A percentile compares a stretch with the other conserved stretches of the same genome.
Conservation (phyloP, 805 yeast species). For the Saccharomycopsis babjevae region DNA sequence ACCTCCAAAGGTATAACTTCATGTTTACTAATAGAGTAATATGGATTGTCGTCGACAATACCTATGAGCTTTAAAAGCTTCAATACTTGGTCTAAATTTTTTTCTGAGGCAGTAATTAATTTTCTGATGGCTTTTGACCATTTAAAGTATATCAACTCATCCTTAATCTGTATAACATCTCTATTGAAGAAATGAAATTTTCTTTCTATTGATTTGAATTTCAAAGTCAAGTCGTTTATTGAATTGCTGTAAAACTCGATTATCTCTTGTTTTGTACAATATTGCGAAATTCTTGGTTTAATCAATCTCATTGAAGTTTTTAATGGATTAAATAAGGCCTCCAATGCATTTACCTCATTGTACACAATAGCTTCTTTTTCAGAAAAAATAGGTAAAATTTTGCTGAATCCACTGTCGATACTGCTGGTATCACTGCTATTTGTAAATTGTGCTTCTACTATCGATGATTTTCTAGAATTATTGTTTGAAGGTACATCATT, state of each 20-base stretch:
- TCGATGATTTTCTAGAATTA: neutral
- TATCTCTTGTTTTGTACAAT: conserved; percentile 18
- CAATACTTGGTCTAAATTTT: neutral
- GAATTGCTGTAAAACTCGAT: conserved; percentile 16
- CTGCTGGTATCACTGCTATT: neutral
- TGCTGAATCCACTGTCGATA: neutral
- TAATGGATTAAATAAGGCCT: conserved; percentile 26
- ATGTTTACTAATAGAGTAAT: conserved; percentile 2
- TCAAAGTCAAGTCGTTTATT: conserved; percentile 26
- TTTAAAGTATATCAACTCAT: conserved; percentile 39
- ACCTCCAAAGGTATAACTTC: conserved; percentile 12
- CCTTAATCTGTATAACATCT: conserved; percentile 34
- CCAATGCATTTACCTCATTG: conserved; percentile 23
- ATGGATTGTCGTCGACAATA: neutral
- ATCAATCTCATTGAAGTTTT: conserved; percentile 29
- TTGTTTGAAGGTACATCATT: neutral
- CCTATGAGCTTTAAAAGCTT: conserved; percentile 1
- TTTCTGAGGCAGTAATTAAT: conserved; percentile 25
- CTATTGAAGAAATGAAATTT: conserved; percentile 33
- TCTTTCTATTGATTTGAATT: conserved; percentile 31
- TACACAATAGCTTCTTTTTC: conserved; percentile 21
- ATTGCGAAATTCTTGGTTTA: conserved; percentile 28
- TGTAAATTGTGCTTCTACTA: neutral
- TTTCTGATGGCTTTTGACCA: conserved; percentile 47
- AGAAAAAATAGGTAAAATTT: conserved; percentile 11